phyloP scores from a whole-genome alignment of 257 asterid species.

The Solanum pennellii region DNA sequence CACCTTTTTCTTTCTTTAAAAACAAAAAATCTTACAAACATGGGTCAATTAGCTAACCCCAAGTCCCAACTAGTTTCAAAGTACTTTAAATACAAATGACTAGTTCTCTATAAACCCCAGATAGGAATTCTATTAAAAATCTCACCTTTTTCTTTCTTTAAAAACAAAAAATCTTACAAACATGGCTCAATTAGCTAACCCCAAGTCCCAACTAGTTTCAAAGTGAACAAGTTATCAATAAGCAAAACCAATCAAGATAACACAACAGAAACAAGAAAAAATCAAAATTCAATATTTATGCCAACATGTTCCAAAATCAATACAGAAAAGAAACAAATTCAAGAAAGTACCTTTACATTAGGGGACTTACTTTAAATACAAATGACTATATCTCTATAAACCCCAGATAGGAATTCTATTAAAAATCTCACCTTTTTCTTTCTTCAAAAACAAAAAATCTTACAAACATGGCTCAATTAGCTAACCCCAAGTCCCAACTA shows the following conservation, averaged over 20 bases:
- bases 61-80: background rate
- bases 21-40: background rate
- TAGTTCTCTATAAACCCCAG: background rate
- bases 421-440: background rate
- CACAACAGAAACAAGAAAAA: background rate
- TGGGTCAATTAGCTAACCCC: background rate
- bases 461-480: background rate
- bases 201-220: background rate
- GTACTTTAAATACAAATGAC: background rate
- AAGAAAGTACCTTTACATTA: background rate
- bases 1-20: background rate
- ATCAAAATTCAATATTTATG: background rate
- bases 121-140: background rate
- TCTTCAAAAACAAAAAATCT: background rate
- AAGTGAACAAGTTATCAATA: background rate
- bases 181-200: background rate
- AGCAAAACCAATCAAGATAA: background rate
- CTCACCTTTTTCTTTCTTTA: background rate
- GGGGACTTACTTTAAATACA: background rate
- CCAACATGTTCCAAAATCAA: background rate
- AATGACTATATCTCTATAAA: background rate
- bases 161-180: background rate
- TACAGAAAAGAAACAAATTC: background rate
- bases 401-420: background rate
- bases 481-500: background rate